Conservation (phyloP, 257 asterid genomes). For the Echites panduratus region DNA sequence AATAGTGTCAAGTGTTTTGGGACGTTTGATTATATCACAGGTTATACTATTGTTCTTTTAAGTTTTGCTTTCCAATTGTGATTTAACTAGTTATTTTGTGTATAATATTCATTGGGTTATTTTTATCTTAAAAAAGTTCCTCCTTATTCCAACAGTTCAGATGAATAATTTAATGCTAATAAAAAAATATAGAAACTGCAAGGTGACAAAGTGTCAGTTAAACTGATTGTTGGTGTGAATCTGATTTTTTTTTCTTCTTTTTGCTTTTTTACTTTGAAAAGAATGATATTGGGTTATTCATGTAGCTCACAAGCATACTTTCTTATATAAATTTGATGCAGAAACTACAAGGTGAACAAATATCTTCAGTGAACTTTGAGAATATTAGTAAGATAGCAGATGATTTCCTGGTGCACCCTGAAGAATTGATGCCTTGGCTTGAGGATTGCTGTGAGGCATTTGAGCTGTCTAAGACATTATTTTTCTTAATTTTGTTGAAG, state of each 20-base stretch:
- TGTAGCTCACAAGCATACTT: background rate
- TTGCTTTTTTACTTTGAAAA: background rate
- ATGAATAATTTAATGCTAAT: background rate
- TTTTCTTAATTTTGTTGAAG: conserved; percentile 59
- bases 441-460: conserved; percentile 54
- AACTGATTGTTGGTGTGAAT: background rate
- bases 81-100: background rate
- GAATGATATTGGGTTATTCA: background rate
- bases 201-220: background rate
- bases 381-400: conserved; percentile 56
- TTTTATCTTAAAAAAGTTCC: too few relatives aligned
- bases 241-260: background rate
- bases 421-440: conserved; percentile 63
- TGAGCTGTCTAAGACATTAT: conserved; percentile 59
- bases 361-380: conserved; percentile 47
- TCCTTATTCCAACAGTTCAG: background rate
- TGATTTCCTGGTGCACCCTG: conserved; percentile 37
- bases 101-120: background rate
- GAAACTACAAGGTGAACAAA: conserved; percentile 41
- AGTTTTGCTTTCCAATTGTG: background rate
- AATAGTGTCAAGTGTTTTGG: background rate
- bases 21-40: background rate
- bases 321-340: conserved; percentile 30
- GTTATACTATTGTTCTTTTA: background rate
- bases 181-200: background rate